Percentiles rank a stretch among this genome's conserved stretches.
These are phyloP conservation scores for Apophysomyces trapeziformis DNA, from an alignment of 371 early-diverging fungal genomes.

Conservation along the genomic window DNA sequence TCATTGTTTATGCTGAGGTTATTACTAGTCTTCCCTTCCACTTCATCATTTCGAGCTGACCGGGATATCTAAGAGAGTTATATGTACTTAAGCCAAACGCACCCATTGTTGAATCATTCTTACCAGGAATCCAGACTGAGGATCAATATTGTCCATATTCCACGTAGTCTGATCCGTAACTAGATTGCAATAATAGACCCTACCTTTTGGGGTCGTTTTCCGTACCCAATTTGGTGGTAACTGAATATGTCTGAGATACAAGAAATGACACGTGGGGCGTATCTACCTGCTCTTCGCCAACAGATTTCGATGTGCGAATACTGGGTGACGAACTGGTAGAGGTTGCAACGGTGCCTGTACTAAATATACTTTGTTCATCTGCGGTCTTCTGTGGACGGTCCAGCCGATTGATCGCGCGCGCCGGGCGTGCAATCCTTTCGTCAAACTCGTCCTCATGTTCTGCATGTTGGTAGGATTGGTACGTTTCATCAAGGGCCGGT, in stretches of 20 bases:
- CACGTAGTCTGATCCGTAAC: slow-evolving; percentile 82
- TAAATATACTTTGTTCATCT: slow-evolving; percentile 22
- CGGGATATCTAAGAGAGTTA: slow-evolving; percentile 1
- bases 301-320: slow-evolving; percentile 18
- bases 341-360: slow-evolving; percentile 17
- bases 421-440: slow-evolving; percentile 32
- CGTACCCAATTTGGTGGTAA: slow-evolving; percentile 68
- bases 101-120: not conserved
- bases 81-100: not conserved
- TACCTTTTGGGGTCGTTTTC: slow-evolving; percentile 64
- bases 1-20: slow-evolving; percentile 11
- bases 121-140: slow-evolving; percentile 43
- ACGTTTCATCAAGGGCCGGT: not conserved
- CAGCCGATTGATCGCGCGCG: slow-evolving; percentile 33
- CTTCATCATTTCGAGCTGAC: slow-evolving; percentile 2
- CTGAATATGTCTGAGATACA: slow-evolving; percentile 16
- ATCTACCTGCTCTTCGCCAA: slow-evolving; percentile 25
- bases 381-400: slow-evolving; percentile 10
- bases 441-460: slow-evolving; percentile 15
- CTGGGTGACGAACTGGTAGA: slow-evolving; percentile 24
- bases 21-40: not conserved
- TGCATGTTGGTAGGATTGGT: not conserved
- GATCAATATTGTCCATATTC: slow-evolving; percentile 54
- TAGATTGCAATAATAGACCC: slow-evolving; percentile 78
- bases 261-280: not conserved